Evolutionary conservation across 257 asterid species (phyloP).

Genomic region (Plectranthus barbatus): DNA sequence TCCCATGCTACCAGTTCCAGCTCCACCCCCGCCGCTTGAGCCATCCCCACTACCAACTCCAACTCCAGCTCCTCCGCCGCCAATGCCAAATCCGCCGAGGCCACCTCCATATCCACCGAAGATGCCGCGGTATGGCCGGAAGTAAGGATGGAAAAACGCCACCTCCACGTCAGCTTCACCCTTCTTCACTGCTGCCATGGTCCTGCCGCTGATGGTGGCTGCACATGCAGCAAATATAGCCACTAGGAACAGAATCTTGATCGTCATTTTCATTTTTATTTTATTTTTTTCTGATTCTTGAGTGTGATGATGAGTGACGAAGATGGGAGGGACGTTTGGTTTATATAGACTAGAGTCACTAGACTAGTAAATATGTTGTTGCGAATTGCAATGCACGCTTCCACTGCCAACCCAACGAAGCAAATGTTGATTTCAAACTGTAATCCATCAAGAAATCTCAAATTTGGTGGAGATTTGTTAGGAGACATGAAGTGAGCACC

Average conservation of each 20-base stretch:
- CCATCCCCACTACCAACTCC: not conserved
- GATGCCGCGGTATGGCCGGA: conserved; percentile 12
- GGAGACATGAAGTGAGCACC: not conserved
- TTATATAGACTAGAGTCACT: conserved; percentile 23
- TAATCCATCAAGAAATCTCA: not conserved
- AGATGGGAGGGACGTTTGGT: not conserved
- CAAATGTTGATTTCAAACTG: not conserved
- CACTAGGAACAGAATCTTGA: conserved; percentile 14
- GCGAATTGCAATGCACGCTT: not conserved
- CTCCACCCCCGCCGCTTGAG: not conserved
- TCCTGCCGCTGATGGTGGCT: conserved; percentile 6
- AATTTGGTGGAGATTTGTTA: conserved; percentile 11
- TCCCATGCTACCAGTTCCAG: conserved; percentile 21
- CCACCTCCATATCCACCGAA: conserved; percentile 21
- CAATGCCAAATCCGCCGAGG: not conserved
- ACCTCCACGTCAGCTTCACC: conserved; percentile 7
- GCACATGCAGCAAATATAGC: conserved; percentile 10
- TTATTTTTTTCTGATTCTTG: no score
- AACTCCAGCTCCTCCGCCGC: not conserved
- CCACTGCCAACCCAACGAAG: not conserved
- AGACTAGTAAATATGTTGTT: not conserved
- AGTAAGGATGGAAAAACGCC: conserved; percentile 12
- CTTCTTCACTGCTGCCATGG: not conserved
- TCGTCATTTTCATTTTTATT: conserved; percentile 11
- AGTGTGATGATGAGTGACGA: conserved; percentile 6